Base-by-base conservation (phyloP, 345 rosid genomes). In the Gossypium herbaceum region DNA sequence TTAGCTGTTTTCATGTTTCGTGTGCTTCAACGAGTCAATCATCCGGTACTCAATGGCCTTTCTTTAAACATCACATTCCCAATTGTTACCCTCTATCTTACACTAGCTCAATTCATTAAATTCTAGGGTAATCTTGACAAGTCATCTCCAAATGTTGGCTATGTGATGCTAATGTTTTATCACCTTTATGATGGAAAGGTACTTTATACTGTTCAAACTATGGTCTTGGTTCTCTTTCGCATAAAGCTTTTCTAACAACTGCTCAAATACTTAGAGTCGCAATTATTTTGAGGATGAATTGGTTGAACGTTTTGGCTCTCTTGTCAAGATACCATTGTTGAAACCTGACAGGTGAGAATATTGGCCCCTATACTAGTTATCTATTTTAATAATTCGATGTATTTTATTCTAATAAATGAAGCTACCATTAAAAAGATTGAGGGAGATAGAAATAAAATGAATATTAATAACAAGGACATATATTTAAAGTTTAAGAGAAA, bases 151-250 rank as follows among this genome's bases (percentile, higher is more conserved):
- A 95, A 90, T 80, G 97, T 91, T 72, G 99, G 99, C 55, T 90
- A 88, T 83, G 99, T 95, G 79, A 89, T 95, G 75, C 84, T 93
- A 64, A 90, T 95, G 98, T 95, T 95, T 80, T 90, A 93, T 84
- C 93, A 93, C 81, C 97, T 95, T 73, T 93, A 93, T 73, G 98
- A 95, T 81, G 97, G 97, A 76, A 95, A 95, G 95, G 99, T 88
- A 90, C 50, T 77, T 51, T 73, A 79, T 19, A 16, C 43, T 75
- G 50, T 63, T 68, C 17, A 51, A 62, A 25, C 51, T 50, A 41
- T 79, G 15, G 41, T 73, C 22, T 44, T 4, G 70, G 66, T 75
- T 24, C 70, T 57, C 70, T 58, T 68, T 12, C 16, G 58, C 22
- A 61, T 44, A 9, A 61, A 65, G 45, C 66, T 58, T 76, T 61